These are phyloP conservation scores for Bothriochloa decipiens DNA, from an alignment of 176 grass and related monocot genomes.

Conservation along the genomic window DNA sequence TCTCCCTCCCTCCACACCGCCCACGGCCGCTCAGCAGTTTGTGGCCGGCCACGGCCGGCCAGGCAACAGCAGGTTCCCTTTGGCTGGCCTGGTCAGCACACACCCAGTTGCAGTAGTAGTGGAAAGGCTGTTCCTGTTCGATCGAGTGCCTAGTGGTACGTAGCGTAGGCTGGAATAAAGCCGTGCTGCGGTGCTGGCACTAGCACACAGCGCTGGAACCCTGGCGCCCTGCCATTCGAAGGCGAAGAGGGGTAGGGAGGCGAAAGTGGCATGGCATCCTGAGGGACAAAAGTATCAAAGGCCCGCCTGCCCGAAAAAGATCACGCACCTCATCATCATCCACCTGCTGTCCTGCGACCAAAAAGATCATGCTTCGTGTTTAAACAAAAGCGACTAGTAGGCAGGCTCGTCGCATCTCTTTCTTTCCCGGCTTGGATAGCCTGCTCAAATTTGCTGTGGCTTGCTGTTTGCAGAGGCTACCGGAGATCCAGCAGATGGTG, in stretches of 20 bases:
- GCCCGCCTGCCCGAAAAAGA: constrained; percentile 42
- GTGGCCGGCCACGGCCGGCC: constrained; percentile 17
- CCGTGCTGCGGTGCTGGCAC: not conserved
- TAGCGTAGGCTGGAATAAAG: constrained; percentile 50
- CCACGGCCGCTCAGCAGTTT: constrained; percentile 2
- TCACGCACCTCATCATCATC: constrained; percentile 43
- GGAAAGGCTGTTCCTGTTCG: constrained; percentile 25
- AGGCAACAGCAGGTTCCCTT: constrained; percentile 24
- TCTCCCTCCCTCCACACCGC: constrained; percentile 9
- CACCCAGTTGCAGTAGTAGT: not conserved
- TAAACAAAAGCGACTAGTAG: constrained; percentile 6
- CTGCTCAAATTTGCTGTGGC: not conserved
- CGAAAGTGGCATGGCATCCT: constrained; percentile 16
- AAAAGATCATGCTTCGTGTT: constrained; percentile 11
- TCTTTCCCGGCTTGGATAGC: constrained; percentile 18
- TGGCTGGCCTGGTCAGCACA: not conserved
- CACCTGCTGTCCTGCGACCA: constrained; percentile 7
- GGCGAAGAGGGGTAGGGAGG: not conserved
- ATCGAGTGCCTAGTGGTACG: not conserved
- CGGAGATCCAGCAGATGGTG: constrained; percentile 63
- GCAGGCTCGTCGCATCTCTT: not conserved
- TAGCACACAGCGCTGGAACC: not conserved
- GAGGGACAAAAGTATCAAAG: constrained; percentile 39
- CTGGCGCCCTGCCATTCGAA: constrained; percentile 17
- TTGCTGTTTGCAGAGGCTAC: constrained; percentile 50